A percentile compares a stretch with the other conserved stretches of the same genome.
Evolutionary conservation across 352 stramenopile species (phyloP).

Genomic region (Globisporangium lucens): DNA sequence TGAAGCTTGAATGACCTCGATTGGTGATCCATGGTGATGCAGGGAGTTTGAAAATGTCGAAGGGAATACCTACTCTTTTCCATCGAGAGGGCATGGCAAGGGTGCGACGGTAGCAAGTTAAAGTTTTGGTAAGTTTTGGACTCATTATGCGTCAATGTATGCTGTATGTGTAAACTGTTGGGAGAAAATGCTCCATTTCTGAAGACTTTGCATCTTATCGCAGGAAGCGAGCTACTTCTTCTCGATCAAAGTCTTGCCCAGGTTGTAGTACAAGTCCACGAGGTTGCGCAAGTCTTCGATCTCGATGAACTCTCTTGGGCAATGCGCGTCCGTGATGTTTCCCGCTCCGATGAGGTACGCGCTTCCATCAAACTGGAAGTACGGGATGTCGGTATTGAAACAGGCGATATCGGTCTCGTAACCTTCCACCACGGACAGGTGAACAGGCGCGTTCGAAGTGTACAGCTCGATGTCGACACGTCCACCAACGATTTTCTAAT

Average conservation of each 20-base stretch:
- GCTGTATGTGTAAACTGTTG: neutral
- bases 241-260: slow-evolving; percentile 67
- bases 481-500: slow-evolving; percentile 51
- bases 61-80: neutral
- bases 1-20: neutral
- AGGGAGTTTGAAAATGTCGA: neutral
- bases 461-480: slow-evolving; percentile 77
- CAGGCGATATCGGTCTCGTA: slow-evolving; percentile 83
- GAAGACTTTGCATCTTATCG: neutral
- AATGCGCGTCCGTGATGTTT: slow-evolving; percentile 75
- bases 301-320: slow-evolving; percentile 67
- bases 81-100: neutral
- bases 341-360: slow-evolving; percentile 75
- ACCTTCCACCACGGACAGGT: slow-evolving; percentile 76
- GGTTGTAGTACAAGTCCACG: slow-evolving; percentile 67
- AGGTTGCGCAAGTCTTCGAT: slow-evolving; percentile 58
- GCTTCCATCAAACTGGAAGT: slow-evolving; percentile 80
- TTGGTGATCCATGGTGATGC: neutral
- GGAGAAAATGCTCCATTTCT: neutral
- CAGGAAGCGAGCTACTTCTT: slow-evolving; percentile 25
- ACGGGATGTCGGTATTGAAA: slow-evolving; percentile 90
- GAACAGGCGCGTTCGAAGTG: slow-evolving; percentile 77
- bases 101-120: neutral
- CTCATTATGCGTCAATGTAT: neutral
- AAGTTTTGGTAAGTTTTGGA: neutral